Percentiles rank a stretch among this genome's conserved stretches.
Evolutionary conservation across 345 rosid species (phyloP).

Genomic region (Brassica juncea): DNA sequence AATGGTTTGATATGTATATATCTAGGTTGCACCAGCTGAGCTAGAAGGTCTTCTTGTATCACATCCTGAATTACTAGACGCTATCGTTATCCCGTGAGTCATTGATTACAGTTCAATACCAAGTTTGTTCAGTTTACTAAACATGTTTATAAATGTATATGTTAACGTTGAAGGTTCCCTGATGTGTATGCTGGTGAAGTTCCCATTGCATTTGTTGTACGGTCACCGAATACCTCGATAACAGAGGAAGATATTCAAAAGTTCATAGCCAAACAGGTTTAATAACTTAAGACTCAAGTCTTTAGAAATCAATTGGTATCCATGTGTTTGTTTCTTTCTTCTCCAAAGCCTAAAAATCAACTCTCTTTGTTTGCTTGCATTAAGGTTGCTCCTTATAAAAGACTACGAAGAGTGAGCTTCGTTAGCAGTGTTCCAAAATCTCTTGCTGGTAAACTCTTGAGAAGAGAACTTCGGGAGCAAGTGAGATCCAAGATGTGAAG

Average conservation of each 20-base stretch:
- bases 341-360: conserved; percentile 1
- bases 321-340: neutral
- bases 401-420: conserved; percentile 65
- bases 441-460: conserved; percentile 78
- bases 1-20: conserved; percentile 10
- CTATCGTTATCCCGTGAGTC: conserved; percentile 91
- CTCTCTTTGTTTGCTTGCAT: conserved; percentile 12
- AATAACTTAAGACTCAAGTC: conserved; percentile 20
- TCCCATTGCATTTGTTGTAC: conserved; percentile 80
- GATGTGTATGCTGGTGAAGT: conserved; percentile 94
- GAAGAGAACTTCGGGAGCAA: conserved; percentile 70
- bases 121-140: neutral
- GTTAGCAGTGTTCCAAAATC: conserved; percentile 68
- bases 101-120: neutral
- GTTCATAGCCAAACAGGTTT: conserved; percentile 76
- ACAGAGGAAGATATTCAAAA: conserved; percentile 62
- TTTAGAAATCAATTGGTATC: neutral
- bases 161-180: conserved; percentile 56
- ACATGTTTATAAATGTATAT: neutral
- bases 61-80: conserved; percentile 78
- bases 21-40: conserved; percentile 96
- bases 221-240: conserved; percentile 60
- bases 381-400: conserved; percentile 86
- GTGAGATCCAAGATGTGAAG: conserved; percentile 67
- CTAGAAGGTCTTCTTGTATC: conserved; percentile 95